Conservation (phyloP, 257 asterid genomes). For the Forsythia suspensa region DNA sequence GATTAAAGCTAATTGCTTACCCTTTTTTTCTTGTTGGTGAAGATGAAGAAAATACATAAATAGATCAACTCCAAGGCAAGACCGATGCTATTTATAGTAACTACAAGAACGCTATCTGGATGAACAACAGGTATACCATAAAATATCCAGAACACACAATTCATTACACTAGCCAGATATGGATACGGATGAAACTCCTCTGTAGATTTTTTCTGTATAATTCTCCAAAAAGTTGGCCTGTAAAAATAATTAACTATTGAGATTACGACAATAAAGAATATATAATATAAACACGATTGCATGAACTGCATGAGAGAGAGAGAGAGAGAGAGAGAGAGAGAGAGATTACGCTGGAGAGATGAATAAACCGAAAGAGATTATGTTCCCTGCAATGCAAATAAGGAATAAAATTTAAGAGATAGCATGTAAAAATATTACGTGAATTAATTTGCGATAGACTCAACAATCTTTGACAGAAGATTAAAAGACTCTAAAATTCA, state of each 20-base stretch:
- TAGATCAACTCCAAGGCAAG: conserved; percentile 36
- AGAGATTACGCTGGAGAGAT: conserved; percentile 35
- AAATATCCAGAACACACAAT: conserved; percentile 66
- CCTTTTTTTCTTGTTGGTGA: conserved; percentile 25
- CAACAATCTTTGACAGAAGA: too few relatives aligned
- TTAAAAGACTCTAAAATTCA: too few relatives aligned
- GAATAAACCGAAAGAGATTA: conserved; percentile 35
- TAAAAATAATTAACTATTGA: background rate
- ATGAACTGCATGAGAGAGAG: background rate
- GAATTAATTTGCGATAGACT: too few relatives aligned
- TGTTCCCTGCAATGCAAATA: conserved; percentile 26
- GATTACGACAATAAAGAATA: too few relatives aligned
- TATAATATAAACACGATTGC: background rate
- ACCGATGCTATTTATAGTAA: conserved; percentile 54
- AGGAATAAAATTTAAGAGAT: background rate
- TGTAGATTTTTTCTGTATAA: conserved; percentile 28
- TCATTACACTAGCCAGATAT: conserved; percentile 49
- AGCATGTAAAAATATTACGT: too few relatives aligned
- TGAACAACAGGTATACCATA: conserved; percentile 61
- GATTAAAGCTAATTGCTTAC: too few relatives aligned
- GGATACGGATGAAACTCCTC: conserved; percentile 77
- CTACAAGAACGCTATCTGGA: conserved; percentile 35
- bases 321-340: background rate
- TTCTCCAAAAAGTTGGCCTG: conserved; percentile 10
- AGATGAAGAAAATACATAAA: conserved; percentile 45